phyloP scores from a whole-genome alignment of 495 filamentous ascomycete genomes.

The Hypoxylon fragiforme region DNA sequence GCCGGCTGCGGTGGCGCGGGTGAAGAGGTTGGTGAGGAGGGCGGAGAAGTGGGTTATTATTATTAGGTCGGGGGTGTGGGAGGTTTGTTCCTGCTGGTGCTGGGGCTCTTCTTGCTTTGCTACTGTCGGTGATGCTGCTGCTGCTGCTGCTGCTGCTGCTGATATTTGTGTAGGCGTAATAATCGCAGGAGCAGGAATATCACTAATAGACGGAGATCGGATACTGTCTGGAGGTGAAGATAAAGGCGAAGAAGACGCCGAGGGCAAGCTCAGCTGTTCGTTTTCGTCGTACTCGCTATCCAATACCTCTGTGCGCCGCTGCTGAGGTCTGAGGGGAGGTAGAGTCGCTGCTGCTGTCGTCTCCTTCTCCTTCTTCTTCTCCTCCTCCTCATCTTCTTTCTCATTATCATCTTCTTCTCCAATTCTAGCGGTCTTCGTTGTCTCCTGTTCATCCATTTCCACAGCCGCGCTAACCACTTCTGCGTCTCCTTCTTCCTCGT shows the following conservation, averaged over 20 bases:
- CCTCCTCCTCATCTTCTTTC: too few relatives aligned
- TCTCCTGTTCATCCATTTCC: too few relatives aligned
- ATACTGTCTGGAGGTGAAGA: background rate
- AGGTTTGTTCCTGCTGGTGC: background rate
- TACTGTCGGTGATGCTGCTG: background rate
- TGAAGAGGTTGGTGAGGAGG: constrained; percentile 49
- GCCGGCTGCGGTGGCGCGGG: constrained; percentile 33
- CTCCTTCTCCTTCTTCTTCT: background rate
- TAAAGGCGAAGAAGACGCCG: constrained; percentile 7
- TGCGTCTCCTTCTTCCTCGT: too few relatives aligned
- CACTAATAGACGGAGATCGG: too few relatives aligned
- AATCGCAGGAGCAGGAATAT: too few relatives aligned
- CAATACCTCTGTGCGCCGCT: constrained; percentile 15
- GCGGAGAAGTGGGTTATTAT: constrained; percentile 46
- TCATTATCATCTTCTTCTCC: too few relatives aligned
- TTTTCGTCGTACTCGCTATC: constrained; percentile 44
- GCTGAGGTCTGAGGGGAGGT: background rate
- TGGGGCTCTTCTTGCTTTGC: background rate
- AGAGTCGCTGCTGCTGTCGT: too few relatives aligned
- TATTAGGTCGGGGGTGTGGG: constrained; percentile 41
- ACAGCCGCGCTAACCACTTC: too few relatives aligned
- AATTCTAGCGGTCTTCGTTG: too few relatives aligned
- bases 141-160: too few relatives aligned
- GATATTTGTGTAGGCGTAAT: too few relatives aligned
- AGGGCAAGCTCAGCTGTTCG: constrained; percentile 18